A percentile compares a stretch with the other conserved stretches of the same genome.
Conservation (phyloP, 75 land plant species). For the Gnetum montanum region DNA sequence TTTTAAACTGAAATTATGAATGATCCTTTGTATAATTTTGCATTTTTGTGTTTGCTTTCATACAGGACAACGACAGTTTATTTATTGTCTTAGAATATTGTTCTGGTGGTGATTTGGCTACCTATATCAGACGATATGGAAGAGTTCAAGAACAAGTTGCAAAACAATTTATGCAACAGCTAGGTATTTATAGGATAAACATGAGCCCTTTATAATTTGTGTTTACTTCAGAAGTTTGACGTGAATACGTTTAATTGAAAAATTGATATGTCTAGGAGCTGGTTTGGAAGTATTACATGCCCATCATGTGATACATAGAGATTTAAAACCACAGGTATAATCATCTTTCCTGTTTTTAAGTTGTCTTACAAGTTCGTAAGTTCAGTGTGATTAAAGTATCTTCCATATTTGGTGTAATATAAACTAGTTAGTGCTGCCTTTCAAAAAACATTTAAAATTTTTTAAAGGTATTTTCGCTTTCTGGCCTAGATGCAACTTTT, state of each 20-base stretch:
- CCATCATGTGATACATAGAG: slow-evolving; percentile 45
- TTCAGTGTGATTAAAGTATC: background rate
- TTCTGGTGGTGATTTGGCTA: slow-evolving; percentile 42
- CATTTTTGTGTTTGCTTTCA: too few relatives aligned
- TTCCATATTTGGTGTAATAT: background rate
- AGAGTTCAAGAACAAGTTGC: slow-evolving; percentile 39
- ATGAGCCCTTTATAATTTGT: too few relatives aligned
- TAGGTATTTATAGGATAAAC: too few relatives aligned
- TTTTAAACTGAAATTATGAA: too few relatives aligned
- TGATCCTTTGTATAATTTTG: too few relatives aligned
- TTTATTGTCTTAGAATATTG: slow-evolving; percentile 55
- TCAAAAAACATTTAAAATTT: background rate
- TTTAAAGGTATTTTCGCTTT: too few relatives aligned
- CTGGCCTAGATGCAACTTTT: too few relatives aligned
- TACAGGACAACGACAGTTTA: slow-evolving; percentile 22
- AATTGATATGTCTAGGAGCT: slow-evolving; percentile 28
- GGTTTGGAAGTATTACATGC: slow-evolving; percentile 35
- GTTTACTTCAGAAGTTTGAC: too few relatives aligned
- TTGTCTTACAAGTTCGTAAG: background rate
- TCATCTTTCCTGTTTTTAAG: background rate
- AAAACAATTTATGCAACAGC: slow-evolving; percentile 31
- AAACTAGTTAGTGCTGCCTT: too few relatives aligned
- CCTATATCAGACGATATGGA: slow-evolving; percentile 31
- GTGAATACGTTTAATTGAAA: too few relatives aligned
- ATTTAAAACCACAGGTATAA: slow-evolving; percentile 52